Conservation (phyloP, 2,329 filamentous ascomycete genomes). For the Domatiomyces catenatus region DNA sequence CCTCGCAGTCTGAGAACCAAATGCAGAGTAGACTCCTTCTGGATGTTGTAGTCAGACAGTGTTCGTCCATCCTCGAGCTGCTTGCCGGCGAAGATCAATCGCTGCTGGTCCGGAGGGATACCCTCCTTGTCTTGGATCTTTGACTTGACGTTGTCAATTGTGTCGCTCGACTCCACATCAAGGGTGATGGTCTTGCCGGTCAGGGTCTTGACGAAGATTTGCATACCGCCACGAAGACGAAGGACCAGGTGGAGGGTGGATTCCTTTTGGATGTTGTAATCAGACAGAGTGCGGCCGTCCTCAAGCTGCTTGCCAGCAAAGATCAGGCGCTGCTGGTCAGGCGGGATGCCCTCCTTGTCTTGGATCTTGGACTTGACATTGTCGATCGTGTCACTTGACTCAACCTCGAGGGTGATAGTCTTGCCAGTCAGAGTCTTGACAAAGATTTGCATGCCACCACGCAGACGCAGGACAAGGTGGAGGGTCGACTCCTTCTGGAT, state of each 20-base stretch:
- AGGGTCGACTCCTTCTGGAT: conserved; percentile 51
- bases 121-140: conserved; percentile 76
- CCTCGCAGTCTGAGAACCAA: conserved; percentile 66
- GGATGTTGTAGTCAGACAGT: conserved; percentile 89
- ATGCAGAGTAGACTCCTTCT: conserved; percentile 75
- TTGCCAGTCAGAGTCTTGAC: conserved; percentile 47
- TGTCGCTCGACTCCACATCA: conserved; percentile 77
- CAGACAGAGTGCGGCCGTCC: conserved; percentile 75
- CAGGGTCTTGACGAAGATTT: conserved; percentile 43
- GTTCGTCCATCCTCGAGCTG: conserved; percentile 86
- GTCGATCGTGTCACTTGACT: conserved; percentile 75
- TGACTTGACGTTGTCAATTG: conserved; percentile 84
- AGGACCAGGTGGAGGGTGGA: conserved; percentile 73
- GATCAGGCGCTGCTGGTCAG: conserved; percentile 89
- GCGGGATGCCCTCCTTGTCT: conserved; percentile 93
- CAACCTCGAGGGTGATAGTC: conserved; percentile 52
- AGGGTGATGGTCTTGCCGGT: conserved; percentile 86
- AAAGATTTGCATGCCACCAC: conserved; percentile 36
- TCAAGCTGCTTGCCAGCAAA: conserved; percentile 95
- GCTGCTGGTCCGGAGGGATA: conserved; percentile 88
- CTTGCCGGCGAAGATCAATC: conserved; percentile 85
- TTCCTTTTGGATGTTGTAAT: conserved; percentile 96
- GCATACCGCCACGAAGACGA: conserved; percentile 67
- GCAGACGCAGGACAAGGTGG: conserved; percentile 59
- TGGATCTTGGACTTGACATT: conserved; percentile 97